Evolutionary conservation across 2,329 filamentous ascomycete genomes (phyloP), one percentile per base, ranked within the genome.

Genomic region (Penicillium brasilianum): DNA sequence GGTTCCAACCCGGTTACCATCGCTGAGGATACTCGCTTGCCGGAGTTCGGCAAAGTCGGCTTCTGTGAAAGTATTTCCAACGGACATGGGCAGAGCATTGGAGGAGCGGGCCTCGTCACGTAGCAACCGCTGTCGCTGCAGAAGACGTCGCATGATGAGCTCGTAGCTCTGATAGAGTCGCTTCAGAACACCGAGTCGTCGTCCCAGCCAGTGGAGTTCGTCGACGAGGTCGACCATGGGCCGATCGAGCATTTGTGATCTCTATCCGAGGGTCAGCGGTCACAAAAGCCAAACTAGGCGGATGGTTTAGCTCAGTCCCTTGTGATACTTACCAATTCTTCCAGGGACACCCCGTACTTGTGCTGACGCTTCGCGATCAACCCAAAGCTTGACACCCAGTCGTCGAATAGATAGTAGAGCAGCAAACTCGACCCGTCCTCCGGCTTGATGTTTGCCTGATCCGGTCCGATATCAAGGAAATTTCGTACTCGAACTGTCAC

Each of bases 341-440:
- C 82, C 20, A 89, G 77, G 54, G 73, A 68, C 18, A 75, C 72
- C 4, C 79, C 80, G 53, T 84, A 84, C 52, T 78, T 78, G 62
- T 83, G 80, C 61, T 88, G 85, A 56, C 83, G 80, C 22, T 84
- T 81, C 3, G 85, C 84, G 50, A 89, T 83, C 11, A 89, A 78
- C 37, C 82, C 82, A 70, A 87, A 88, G 55, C 83, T 87, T 11
- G 86, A 85, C 54, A 84, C 82, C 87, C 87, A 89, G 70, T 89
- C 87, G 69, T 89, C 87, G 67, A 89, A 89, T 2, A 89, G 80
- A 71, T 88, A 89, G 69, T 88, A 89, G 71, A 89, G 87, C 2
- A 89, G 76, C n/a, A 89, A 69, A 34, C 86, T 86, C 0, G 87
- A 83, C 0, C 83, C 82, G 63, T 88, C 86, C 2, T 82, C 73